Evolutionary conservation across 345 rosid genomes (phyloP).

Genomic region (Rhodomyrtus tomentosa): DNA sequence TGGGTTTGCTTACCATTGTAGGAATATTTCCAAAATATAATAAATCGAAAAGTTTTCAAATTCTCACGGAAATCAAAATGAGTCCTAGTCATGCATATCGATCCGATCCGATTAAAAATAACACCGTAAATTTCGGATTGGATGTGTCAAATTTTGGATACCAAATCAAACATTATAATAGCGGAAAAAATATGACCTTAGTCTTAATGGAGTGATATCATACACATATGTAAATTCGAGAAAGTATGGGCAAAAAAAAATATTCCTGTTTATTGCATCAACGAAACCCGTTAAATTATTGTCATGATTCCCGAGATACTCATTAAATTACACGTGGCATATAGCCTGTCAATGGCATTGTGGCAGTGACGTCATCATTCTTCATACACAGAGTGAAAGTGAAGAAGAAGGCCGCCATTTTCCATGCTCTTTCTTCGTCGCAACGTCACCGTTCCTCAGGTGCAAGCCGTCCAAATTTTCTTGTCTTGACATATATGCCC

Average conservation of each 20-base stretch:
- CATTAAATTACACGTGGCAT: not conserved
- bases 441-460: not conserved
- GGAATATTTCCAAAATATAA: too few relatives aligned
- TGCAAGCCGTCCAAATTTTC: not conserved
- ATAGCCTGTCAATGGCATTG: not conserved
- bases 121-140: not conserved
- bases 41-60: not conserved
- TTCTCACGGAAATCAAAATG: not conserved
- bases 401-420: too few relatives aligned
- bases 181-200: not conserved
- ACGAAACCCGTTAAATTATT: not conserved
- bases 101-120: not conserved
- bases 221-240: not conserved
- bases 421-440: not conserved
- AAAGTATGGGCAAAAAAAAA: not conserved
- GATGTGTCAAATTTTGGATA: not conserved
- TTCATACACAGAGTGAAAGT: not conserved
- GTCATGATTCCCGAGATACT: not conserved
- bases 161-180: not conserved
- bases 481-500: not conserved
- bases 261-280: not conserved
- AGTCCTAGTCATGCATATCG: not conserved
- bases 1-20: not conserved
- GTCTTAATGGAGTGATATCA: not conserved
- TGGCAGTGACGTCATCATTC: not conserved